Conservation (phyloP, 2,329 filamentous ascomycete species). For the Xylariaceae sp. region DNA sequence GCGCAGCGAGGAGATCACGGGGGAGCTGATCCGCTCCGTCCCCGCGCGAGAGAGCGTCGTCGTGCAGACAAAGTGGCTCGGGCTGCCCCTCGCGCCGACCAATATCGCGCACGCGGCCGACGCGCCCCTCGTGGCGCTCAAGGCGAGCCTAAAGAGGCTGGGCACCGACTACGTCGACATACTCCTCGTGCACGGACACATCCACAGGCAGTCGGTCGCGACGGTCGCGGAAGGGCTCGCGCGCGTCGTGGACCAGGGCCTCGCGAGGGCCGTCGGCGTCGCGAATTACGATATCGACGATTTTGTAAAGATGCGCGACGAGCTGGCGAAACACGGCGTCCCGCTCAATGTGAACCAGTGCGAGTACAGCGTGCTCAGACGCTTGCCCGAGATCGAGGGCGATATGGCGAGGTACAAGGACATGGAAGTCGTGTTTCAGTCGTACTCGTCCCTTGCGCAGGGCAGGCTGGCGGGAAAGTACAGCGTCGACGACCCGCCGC, state of each 20-base stretch:
- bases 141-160: conserved; percentile 1
- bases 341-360: conserved; percentile 2
- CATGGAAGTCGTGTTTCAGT: conserved; percentile 1
- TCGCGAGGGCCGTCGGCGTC: conserved; percentile 2
- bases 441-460: conserved; percentile 5
- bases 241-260: conserved; percentile 1
- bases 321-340: conserved; percentile 2
- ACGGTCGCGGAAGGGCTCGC: conserved; percentile 1
- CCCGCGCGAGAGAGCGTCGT: background rate
- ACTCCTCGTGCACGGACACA: conserved; percentile 1
- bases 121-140: background rate
- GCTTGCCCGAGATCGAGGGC: background rate
- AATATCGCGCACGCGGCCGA: background rate
- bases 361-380: conserved; percentile 2
- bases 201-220: background rate
- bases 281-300: conserved; percentile 5
- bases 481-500: background rate
- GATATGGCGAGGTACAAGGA: background rate
- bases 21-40: background rate
- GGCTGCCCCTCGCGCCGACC: background rate
- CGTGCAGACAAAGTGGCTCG: conserved; percentile 1
- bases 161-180: conserved; percentile 1
- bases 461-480: conserved; percentile 3
- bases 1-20: background rate
- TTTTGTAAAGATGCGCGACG: background rate